phyloP scores from a whole-genome alignment of 1,139 yeast species.

The Hemisphaericaspora lyxosophila region DNA sequence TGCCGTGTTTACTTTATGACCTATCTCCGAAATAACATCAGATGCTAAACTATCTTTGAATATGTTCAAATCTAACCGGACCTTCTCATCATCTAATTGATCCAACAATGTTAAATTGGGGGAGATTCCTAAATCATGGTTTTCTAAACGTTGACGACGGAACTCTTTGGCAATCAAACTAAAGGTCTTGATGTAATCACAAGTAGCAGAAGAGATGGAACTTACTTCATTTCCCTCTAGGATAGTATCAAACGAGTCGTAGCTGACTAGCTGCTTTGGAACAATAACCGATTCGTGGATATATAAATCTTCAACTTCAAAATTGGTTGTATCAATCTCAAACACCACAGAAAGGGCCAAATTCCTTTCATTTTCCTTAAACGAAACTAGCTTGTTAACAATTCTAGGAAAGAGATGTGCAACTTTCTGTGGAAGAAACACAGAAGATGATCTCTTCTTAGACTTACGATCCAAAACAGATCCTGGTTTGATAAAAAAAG shows the following conservation, averaged over 20 bases:
- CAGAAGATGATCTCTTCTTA: slow-evolving; percentile 86
- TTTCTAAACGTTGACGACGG: slow-evolving; percentile 67
- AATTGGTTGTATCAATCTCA: slow-evolving; percentile 71
- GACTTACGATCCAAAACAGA: slow-evolving; percentile 84
- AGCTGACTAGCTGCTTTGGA: slow-evolving; percentile 57
- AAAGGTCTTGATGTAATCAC: slow-evolving; percentile 66
- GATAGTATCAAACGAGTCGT: slow-evolving; percentile 54
- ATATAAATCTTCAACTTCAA: slow-evolving; percentile 75
- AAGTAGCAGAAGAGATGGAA: slow-evolving; percentile 55
- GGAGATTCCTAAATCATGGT: slow-evolving; percentile 45
- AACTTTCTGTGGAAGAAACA: slow-evolving; percentile 79
- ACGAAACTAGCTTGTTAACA: slow-evolving; percentile 60
- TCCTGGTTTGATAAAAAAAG: slow-evolving; percentile 68
- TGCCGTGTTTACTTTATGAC: slow-evolving; percentile 79
- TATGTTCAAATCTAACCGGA: slow-evolving; percentile 67
- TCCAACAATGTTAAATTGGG: slow-evolving; percentile 71
- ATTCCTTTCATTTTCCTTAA: slow-evolving; percentile 58
- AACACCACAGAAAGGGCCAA: slow-evolving; percentile 81
- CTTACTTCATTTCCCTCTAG: slow-evolving; percentile 28
- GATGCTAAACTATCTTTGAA: slow-evolving; percentile 62
- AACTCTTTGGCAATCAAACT: slow-evolving; percentile 68
- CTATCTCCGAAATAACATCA: slow-evolving; percentile 69
- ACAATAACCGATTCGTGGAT: slow-evolving; percentile 71
- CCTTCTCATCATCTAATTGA: slow-evolving; percentile 83
- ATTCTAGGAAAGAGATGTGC: slow-evolving; percentile 69